phyloP scores from a whole-genome alignment of 2,329 filamentous ascomycete species.

The Penicillium rolfsii region DNA sequence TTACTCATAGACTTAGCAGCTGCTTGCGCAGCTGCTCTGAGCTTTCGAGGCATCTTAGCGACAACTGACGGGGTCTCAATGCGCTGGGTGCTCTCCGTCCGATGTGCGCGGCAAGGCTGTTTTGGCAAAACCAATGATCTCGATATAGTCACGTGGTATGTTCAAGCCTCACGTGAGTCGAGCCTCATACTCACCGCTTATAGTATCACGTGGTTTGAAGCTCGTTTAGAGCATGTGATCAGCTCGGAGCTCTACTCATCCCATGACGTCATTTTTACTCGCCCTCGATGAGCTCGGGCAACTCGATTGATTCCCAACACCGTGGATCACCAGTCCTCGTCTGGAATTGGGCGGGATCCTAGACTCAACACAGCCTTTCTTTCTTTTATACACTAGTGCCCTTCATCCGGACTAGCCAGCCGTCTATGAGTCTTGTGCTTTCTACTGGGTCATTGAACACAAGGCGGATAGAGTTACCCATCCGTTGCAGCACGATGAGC shows the following conservation, averaged over 20 bases:
- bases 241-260: neutral
- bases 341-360: neutral
- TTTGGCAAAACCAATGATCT: constrained; percentile 23
- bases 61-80: constrained; percentile 12
- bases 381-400: neutral
- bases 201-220: neutral
- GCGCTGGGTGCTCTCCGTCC: constrained; percentile 13
- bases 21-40: constrained; percentile 51
- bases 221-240: neutral
- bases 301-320: neutral
- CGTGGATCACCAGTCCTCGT: constrained; percentile 7
- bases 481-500: constrained; percentile 18
- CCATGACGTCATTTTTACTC: neutral
- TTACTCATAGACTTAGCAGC: constrained; percentile 52
- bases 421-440: neutral
- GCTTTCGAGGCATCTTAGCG: constrained; percentile 48
- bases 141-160: neutral
- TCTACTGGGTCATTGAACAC: constrained; percentile 1
- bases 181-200: neutral
- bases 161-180: neutral
- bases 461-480: neutral
- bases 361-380: neutral
- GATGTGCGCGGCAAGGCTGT: constrained; percentile 18
- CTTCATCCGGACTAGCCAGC: neutral
- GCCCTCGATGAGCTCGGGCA: neutral